Evolutionary conservation across 139 green algal genomes (phyloP).

Genomic region (Coelastrella sp.): DNA sequence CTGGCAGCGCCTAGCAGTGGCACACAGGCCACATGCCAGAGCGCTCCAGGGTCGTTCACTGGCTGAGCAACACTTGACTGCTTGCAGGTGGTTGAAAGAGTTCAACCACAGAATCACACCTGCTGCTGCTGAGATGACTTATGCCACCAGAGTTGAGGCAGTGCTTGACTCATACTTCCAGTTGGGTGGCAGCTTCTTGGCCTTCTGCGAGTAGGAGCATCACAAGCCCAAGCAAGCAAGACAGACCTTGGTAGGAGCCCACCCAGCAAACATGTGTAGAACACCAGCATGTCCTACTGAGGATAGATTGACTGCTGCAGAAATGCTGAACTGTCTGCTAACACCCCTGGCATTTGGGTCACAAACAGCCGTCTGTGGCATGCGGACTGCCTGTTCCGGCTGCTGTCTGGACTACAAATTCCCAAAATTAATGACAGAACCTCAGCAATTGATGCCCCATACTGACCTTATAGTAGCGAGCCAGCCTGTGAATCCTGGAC

Average conservation of each 20-base stretch:
- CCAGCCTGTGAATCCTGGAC: slow-evolving; percentile 98
- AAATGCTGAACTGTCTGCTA: no score
- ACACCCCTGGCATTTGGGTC: no score
- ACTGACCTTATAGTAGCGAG: slow-evolving; percentile 97
- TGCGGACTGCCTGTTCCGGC: no score
- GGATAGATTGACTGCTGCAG: no score
- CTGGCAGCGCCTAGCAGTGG: slow-evolving; percentile 25
- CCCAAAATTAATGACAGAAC: no score
- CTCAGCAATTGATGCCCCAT: not conserved
- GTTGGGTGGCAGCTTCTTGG: slow-evolving; percentile 87
- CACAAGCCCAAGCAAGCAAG: not conserved
- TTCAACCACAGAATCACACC: not conserved
- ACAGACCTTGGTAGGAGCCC: not conserved
- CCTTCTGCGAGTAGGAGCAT: slow-evolving; percentile 45
- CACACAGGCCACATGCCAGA: slow-evolving; percentile 7
- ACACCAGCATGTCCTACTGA: not conserved
- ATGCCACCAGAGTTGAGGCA: slow-evolving; percentile 88
- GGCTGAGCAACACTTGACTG: slow-evolving; percentile 9
- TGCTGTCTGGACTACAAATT: no score
- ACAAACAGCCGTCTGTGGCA: no score
- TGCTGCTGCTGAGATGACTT: slow-evolving; percentile 46
- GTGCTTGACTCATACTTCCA: slow-evolving; percentile 98
- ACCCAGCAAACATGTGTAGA: not conserved
- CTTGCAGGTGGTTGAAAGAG: not conserved
- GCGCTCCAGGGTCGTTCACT: slow-evolving; percentile 34